Conservation (phyloP, 176 grass and related monocot genomes). For the Carex cristatella region DNA sequence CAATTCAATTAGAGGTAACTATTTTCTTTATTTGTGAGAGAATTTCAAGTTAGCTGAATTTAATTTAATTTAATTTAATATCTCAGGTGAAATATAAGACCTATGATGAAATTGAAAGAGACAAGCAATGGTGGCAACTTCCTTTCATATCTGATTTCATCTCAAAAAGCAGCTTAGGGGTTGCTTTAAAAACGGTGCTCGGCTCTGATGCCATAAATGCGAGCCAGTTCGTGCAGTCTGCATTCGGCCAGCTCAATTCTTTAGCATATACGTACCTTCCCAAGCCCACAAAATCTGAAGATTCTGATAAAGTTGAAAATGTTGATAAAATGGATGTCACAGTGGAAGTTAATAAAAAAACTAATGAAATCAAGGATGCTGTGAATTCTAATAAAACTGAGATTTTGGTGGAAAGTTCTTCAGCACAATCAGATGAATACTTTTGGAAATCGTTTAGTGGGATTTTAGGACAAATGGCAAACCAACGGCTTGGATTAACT, state of each 20-base stretch:
- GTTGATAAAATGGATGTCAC: conserved; percentile 28
- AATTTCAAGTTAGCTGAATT: conserved; percentile 11
- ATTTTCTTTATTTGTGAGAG: not conserved
- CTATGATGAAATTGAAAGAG: conserved; percentile 82
- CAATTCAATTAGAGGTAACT: conserved; percentile 76
- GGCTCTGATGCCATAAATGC: conserved; percentile 88
- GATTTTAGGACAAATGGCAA: conserved; percentile 51
- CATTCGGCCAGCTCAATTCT: conserved; percentile 82
- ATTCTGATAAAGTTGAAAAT: conserved; percentile 37
- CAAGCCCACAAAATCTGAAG: conserved; percentile 42
- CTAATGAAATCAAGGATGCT: conserved; percentile 1
- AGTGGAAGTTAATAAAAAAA: conserved; percentile 17
- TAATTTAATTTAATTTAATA: conserved; percentile 24
- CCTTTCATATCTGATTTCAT: conserved; percentile 84
- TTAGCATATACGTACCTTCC: conserved; percentile 51
- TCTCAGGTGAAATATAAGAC: conserved; percentile 72
- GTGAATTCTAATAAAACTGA: conserved; percentile 40
- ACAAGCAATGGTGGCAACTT: conserved; percentile 83
- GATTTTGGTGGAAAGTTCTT: conserved; percentile 28
- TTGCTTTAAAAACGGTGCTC: conserved; percentile 59
- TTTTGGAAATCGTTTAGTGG: conserved; percentile 81
- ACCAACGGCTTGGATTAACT: conserved; percentile 69
- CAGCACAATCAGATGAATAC: conserved; percentile 43
- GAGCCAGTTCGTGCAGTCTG: conserved; percentile 83
- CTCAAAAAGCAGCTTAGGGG: conserved; percentile 62